Evolutionary conservation across 306 rosid species (phyloP).

Genomic region (Fragaria iinumae): DNA sequence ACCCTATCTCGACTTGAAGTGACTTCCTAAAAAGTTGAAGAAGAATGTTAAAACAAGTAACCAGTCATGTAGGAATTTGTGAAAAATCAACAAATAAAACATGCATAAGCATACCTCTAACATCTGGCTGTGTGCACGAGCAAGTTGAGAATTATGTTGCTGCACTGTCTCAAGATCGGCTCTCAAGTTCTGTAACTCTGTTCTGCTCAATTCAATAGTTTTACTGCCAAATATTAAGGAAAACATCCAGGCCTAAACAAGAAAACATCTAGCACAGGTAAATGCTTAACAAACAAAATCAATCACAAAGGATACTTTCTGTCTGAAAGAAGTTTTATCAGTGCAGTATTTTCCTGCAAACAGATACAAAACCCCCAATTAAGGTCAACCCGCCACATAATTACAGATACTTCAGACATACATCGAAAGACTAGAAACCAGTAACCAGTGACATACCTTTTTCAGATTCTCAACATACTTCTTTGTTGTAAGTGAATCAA

Average conservation of each 20-base stretch:
- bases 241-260: constrained; percentile 4
- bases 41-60: constrained; percentile 1
- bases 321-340: constrained; percentile 53
- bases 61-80: not conserved
- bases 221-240: constrained; percentile 41
- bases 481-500: constrained; percentile 28
- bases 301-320: constrained; percentile 61
- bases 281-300: constrained; percentile 17
- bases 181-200: constrained; percentile 56
- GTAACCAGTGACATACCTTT: constrained; percentile 36
- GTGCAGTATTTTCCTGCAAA: constrained; percentile 61
- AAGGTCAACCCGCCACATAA: constrained; percentile 14
- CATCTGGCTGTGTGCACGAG: constrained; percentile 65
- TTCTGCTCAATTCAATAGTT: constrained; percentile 47
- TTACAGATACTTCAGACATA: not conserved
- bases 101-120: constrained; percentile 45
- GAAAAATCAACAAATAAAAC: constrained; percentile 3
- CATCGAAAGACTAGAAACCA: not conserved
- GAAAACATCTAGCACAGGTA: constrained; percentile 1
- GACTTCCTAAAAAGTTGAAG: constrained; percentile 62
- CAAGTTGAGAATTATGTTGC: constrained; percentile 74
- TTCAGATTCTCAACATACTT: constrained; percentile 46
- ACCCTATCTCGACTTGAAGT: constrained; percentile 71
- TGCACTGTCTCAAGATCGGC: constrained; percentile 51
- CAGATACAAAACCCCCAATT: constrained; percentile 15